These are phyloP conservation scores for Emiliania huxleyi DNA, from an alignment of 78 protist species.

Conservation along the genomic window DNA sequence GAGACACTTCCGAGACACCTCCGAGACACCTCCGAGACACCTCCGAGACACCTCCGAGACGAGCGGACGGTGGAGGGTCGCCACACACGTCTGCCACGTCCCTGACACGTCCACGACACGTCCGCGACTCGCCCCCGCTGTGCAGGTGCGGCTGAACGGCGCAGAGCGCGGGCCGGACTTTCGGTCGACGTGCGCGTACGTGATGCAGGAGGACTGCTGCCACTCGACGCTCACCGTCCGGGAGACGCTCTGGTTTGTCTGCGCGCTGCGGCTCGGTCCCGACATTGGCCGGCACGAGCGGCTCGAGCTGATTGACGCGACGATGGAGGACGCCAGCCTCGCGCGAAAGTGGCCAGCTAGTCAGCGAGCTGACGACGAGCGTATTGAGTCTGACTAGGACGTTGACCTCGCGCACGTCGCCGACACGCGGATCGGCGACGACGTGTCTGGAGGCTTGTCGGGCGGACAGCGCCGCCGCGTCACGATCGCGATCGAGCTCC, in stretches of 20 bases:
- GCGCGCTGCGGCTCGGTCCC: neutral
- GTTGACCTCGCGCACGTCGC: neutral
- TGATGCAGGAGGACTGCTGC: neutral
- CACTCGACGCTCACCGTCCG: neutral
- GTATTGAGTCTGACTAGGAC: no score
- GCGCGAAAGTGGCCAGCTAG: no score
- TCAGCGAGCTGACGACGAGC: no score
- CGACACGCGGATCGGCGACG: neutral
- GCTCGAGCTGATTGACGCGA: neutral
- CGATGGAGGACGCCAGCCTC: no score
- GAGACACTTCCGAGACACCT: no score
- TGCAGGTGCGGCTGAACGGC: neutral
- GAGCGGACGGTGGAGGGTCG: no score
- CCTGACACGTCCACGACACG: no score
- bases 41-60: no score
- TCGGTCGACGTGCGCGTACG: neutral
- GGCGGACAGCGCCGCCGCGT: conserved; percentile 85
- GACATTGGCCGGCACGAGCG: neutral
- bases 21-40: no score
- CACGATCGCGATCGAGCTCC: conserved; percentile 76
- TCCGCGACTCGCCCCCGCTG: no score
- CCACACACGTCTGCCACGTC: no score
- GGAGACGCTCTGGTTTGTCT: neutral
- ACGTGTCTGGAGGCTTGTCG: conserved; percentile 52
- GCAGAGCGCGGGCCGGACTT: neutral